Conservation (phyloP, 208 protist genomes). For the Zelonia costaricensis region DNA sequence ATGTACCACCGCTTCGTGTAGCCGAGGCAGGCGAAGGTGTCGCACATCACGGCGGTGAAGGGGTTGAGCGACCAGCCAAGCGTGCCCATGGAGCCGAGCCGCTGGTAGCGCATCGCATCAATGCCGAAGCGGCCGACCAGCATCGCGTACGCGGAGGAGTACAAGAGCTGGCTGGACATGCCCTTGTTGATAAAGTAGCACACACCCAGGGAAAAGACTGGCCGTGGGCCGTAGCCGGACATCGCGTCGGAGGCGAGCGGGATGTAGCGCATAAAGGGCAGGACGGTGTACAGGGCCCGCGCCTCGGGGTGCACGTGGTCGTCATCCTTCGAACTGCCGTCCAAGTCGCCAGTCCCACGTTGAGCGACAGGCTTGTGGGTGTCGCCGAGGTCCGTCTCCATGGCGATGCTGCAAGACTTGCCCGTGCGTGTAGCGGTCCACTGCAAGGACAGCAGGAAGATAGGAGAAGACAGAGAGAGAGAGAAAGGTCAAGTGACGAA, state of each 20-base stretch:
- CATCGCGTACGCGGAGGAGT: conserved; percentile 31
- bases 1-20: conserved; percentile 75
- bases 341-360: too few species aligned
- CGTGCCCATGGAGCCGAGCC: conserved; percentile 26
- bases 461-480: background rate
- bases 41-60: conserved; percentile 45
- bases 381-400: background rate
- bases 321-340: background rate
- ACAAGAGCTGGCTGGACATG: conserved; percentile 44
- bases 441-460: background rate
- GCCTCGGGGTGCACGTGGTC: conserved; percentile 6
- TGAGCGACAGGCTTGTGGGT: background rate
- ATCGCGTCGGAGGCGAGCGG: conserved; percentile 7
- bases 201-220: conserved; percentile 36
- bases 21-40: conserved; percentile 43
- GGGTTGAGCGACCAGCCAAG: conserved; percentile 54
- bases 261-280: conserved; percentile 10
- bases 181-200: conserved; percentile 55
- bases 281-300: background rate
- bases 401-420: too few species aligned
- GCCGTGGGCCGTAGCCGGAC: conserved; percentile 31
- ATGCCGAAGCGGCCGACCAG: conserved; percentile 29
- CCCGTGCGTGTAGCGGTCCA: too few species aligned
- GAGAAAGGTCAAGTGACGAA: background rate
- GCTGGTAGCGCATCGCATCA: conserved; percentile 32